Evolutionary conservation across 768 basidiomycete species (phyloP).

Genomic region (Suillus americanus): DNA sequence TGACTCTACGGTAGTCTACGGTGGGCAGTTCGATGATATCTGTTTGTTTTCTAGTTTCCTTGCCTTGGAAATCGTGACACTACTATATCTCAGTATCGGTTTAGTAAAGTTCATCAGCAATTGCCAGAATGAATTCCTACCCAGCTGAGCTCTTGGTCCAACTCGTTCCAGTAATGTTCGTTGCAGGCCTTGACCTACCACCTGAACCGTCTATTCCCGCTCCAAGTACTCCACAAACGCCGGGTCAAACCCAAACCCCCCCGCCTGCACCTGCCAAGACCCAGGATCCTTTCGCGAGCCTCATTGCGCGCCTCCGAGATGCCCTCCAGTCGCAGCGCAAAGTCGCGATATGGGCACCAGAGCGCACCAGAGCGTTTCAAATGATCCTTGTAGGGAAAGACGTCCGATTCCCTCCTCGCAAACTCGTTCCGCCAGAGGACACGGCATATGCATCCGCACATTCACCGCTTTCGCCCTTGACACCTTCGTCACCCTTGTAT

Average conservation of each 20-base stretch:
- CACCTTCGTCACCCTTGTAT: slow-evolving; percentile 82
- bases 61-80: neutral
- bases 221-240: slow-evolving; percentile 15
- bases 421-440: slow-evolving; percentile 60
- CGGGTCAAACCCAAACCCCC: slow-evolving; percentile 20
- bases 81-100: neutral
- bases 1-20: neutral
- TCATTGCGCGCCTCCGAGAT: slow-evolving; percentile 65
- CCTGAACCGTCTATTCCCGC: slow-evolving; percentile 12
- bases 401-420: slow-evolving; percentile 85
- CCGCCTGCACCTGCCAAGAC: slow-evolving; percentile 30
- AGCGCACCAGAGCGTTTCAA: slow-evolving; percentile 74
- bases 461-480: slow-evolving; percentile 93
- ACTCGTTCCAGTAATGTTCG: slow-evolving; percentile 91
- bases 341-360: slow-evolving; percentile 69
- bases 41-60: neutral
- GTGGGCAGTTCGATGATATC: neutral
- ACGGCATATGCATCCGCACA: slow-evolving; percentile 59
- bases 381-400: slow-evolving; percentile 82
- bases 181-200: slow-evolving; percentile 71
- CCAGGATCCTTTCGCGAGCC: slow-evolving; percentile 61
- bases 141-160: slow-evolving; percentile 88
- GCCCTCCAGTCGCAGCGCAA: slow-evolving; percentile 64
- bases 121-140: slow-evolving; percentile 79
- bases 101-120: neutral